phyloP scores from a whole-genome alignment of 2,329 filamentous ascomycete species.

The Grosmannia serpens region DNA sequence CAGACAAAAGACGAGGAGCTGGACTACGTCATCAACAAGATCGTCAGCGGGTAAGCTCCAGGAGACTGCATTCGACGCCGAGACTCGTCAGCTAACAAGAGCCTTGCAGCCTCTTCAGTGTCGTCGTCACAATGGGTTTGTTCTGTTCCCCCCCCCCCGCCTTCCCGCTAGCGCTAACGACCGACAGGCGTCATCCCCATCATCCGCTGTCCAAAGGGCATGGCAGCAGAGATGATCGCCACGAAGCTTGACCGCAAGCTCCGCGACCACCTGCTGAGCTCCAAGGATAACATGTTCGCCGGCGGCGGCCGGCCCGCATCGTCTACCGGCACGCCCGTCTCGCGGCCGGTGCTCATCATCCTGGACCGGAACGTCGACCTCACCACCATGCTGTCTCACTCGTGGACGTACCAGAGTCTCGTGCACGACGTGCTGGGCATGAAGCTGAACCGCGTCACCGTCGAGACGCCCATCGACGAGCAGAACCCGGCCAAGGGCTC shows the following conservation, averaged over 20 bases:
- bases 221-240: conserved; percentile 87
- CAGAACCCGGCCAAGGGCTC: conserved; percentile 59
- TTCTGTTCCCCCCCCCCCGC: conserved; percentile 15
- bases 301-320: conserved; percentile 42
- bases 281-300: conserved; percentile 94
- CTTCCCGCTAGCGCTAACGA: background rate
- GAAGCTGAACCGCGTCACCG: conserved; percentile 73
- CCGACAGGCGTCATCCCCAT: conserved; percentile 73
- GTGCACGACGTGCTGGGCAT: conserved; percentile 53
- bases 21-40: conserved; percentile 75
- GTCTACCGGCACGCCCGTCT: conserved; percentile 52
- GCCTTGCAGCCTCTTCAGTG: conserved; percentile 60
- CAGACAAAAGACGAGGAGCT: conserved; percentile 83
- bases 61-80: background rate
- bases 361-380: conserved; percentile 93
- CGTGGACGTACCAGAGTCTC: conserved; percentile 68
- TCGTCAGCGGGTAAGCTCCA: conserved; percentile 59
- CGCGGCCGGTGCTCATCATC: conserved; percentile 81
- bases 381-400: conserved; percentile 97
- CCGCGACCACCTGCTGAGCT: conserved; percentile 91
- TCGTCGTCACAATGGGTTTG: conserved; percentile 93
- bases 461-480: conserved; percentile 74
- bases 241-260: conserved; percentile 92
- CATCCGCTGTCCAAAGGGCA: conserved; percentile 86
- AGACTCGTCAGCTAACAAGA: background rate